phyloP scores from a whole-genome alignment of 495 filamentous ascomycete genomes.

The Penicillium dipodomyicola region DNA sequence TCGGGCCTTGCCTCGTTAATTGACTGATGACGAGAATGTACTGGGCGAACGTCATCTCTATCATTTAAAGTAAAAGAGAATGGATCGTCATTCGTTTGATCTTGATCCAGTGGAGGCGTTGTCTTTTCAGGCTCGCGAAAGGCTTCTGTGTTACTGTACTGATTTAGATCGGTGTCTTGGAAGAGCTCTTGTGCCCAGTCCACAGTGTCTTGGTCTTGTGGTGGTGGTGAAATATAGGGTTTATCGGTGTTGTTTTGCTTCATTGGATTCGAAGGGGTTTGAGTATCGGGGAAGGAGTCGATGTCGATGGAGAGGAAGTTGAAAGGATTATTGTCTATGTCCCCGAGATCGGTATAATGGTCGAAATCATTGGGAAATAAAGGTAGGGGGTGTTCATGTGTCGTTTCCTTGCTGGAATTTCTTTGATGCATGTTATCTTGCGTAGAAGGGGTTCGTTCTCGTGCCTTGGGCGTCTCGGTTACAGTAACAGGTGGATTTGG shows the following conservation, averaged over 20 bases:
- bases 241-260: slow-evolving; percentile 2
- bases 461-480: neutral
- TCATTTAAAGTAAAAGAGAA: slow-evolving; percentile 30
- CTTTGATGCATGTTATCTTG: slow-evolving; percentile 3
- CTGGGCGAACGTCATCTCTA: neutral
- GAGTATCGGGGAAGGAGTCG: slow-evolving; percentile 26
- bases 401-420: slow-evolving; percentile 5
- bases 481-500: neutral
- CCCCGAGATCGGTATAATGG: slow-evolving; percentile 21
- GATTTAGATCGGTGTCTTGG: slow-evolving; percentile 20
- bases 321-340: slow-evolving; percentile 21
- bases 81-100: slow-evolving; percentile 23
- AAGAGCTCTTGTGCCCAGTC: slow-evolving; percentile 42
- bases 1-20: slow-evolving; percentile 15
- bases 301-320: slow-evolving; percentile 29
- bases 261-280: neutral
- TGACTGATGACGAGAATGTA: slow-evolving; percentile 11
- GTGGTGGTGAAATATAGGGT: slow-evolving; percentile 14
- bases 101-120: neutral
- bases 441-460: slow-evolving; percentile 3
- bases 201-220: slow-evolving; percentile 23
- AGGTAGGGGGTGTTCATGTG: slow-evolving; percentile 19
- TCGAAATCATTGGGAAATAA: slow-evolving; percentile 32
- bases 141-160: neutral
- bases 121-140: slow-evolving; percentile 8